These are phyloP conservation scores for Podila horticola DNA, from an alignment of 192 early-diverging fungal genomes.

Conservation along the genomic window DNA sequence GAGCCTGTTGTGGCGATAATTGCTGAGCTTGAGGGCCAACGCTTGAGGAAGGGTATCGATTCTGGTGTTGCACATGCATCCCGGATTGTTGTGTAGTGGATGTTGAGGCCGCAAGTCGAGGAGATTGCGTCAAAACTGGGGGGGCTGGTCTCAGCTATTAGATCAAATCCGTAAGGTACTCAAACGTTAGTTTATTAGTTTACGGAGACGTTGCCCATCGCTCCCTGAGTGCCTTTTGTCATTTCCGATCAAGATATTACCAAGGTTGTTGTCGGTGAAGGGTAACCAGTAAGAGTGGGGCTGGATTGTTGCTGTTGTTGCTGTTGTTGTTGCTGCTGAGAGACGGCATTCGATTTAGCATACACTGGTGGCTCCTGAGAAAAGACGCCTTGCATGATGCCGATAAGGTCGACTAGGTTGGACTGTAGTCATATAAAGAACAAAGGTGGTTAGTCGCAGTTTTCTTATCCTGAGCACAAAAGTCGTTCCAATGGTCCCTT, in stretches of 20 bases:
- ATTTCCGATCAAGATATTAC: background rate
- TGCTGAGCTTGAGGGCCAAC: slow-evolving; percentile 30
- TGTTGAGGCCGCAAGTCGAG: slow-evolving; percentile 27
- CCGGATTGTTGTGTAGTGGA: slow-evolving; percentile 35
- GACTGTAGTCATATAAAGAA: slow-evolving; percentile 19
- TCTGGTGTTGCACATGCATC: slow-evolving; percentile 18
- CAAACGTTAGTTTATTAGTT: background rate
- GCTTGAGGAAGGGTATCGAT: slow-evolving; percentile 33
- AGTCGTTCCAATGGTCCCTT: background rate
- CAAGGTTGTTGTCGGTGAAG: slow-evolving; percentile 27
- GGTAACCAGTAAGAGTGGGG: slow-evolving; percentile 45
- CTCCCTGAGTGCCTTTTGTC: no score
- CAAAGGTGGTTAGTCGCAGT: slow-evolving; percentile 43
- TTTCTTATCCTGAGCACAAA: background rate
- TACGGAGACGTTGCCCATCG: no score
- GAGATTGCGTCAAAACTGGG: slow-evolving; percentile 37
- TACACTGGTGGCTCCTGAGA: slow-evolving; percentile 83
- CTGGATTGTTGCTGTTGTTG: slow-evolving; percentile 51
- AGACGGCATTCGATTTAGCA: slow-evolving; percentile 52
- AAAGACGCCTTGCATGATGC: slow-evolving; percentile 79
- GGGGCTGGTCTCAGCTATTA: slow-evolving; percentile 41
- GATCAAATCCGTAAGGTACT: background rate
- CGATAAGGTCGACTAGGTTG: slow-evolving; percentile 65
- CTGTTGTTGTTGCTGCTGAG: slow-evolving; percentile 38
- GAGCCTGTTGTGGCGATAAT: slow-evolving; percentile 61